phyloP scores from a whole-genome alignment of 305 asterid genomes.

The Fraxinus latifolia region DNA sequence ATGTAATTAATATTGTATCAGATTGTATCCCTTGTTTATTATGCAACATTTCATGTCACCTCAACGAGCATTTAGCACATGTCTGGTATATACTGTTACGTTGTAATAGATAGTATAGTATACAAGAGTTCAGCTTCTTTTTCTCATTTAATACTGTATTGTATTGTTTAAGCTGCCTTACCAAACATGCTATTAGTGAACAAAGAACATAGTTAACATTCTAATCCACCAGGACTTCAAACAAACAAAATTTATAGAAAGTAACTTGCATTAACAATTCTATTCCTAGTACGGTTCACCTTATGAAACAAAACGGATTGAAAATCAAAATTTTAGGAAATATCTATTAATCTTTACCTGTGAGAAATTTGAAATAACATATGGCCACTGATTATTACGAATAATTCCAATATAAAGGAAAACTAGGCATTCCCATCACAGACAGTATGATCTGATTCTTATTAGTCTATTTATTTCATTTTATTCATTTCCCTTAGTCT shows the following conservation, averaged over 20 bases:
- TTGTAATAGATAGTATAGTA: neutral
- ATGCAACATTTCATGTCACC: neutral
- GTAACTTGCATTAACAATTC: neutral
- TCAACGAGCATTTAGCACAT: neutral
- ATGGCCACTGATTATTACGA: neutral
- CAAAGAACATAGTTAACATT: neutral
- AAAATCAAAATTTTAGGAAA: neutral
- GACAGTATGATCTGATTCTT: neutral
- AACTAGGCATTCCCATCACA: neutral
- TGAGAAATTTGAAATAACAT: neutral
- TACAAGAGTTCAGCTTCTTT: neutral
- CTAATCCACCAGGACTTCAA: neutral
- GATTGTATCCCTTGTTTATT: neutral
- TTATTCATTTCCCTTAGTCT: neutral
- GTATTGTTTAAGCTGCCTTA: neutral
- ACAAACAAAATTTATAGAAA: neutral
- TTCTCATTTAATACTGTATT: neutral
- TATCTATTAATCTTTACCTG: neutral
- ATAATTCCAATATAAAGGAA: neutral
- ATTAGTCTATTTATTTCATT: neutral
- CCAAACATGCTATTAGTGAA: neutral
- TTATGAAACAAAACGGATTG: neutral
- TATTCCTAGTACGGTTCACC: neutral
- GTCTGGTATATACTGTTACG: neutral
- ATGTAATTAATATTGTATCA: conserved; percentile 1